These are phyloP conservation scores for Pulveroboletus frians DNA, from an alignment of 768 basidiomycete genomes.

Conservation along the genomic window DNA sequence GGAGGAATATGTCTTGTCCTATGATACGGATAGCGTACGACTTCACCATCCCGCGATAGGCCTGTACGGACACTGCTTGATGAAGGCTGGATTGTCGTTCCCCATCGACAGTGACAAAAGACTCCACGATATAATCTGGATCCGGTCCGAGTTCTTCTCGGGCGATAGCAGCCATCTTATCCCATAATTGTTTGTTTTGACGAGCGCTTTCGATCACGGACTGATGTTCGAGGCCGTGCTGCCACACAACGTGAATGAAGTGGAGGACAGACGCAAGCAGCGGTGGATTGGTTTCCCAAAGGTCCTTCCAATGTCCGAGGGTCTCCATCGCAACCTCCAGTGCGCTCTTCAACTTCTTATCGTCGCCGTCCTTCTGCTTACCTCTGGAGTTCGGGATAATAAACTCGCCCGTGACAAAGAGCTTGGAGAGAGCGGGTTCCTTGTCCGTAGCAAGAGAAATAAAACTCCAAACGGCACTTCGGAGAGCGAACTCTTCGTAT, in stretches of 20 bases:
- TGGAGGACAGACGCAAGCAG: conserved; percentile 67
- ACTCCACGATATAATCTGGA: conserved; percentile 59
- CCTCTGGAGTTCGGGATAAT: conserved; percentile 43
- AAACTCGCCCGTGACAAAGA: conserved; percentile 75
- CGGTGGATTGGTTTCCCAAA: conserved; percentile 75
- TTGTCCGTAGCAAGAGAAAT: conserved; percentile 76
- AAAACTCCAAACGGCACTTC: conserved; percentile 79
- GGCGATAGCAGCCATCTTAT: conserved; percentile 55
- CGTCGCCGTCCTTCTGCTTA: conserved; percentile 31
- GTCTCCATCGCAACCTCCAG: conserved; percentile 63
- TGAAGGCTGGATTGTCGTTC: conserved; percentile 50
- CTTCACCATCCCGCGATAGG: conserved; percentile 68
- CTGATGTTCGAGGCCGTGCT: conserved; percentile 73
- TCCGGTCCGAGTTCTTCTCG: conserved; percentile 67
- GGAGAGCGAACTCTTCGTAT: conserved; percentile 68
- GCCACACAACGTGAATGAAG: conserved; percentile 77
- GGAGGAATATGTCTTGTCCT: conserved; percentile 67
- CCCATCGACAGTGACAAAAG: conserved; percentile 36
- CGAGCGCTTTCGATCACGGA: conserved; percentile 51
- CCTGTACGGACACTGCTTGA: conserved; percentile 55
- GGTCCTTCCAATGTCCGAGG: conserved; percentile 62
- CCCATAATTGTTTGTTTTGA: conserved; percentile 62
- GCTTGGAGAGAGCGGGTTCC: conserved; percentile 77
- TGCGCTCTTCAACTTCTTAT: conserved; percentile 47
- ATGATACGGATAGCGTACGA: conserved; percentile 71